Base-by-base conservation (phyloP, 1,284 basidiomycete genomes). In the Apiotrichum montevideense region DNA sequence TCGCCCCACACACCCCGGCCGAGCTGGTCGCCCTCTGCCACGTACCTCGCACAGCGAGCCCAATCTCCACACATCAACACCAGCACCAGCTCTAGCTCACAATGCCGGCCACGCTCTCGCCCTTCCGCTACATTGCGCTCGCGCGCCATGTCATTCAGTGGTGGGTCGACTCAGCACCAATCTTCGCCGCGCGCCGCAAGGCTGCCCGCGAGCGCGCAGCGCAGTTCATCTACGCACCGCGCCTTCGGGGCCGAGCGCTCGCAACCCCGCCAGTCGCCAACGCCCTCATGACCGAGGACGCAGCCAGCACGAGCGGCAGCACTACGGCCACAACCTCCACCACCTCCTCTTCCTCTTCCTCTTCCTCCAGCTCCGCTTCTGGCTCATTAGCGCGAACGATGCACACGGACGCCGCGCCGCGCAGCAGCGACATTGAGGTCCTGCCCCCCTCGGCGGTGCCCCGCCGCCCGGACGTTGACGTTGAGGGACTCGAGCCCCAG, bases 51-150 rank as follows among this genome's bases (percentile, higher is more conserved):
- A 39, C 37, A 39, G 21, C 21, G 21, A 21, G 21, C 21, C 21
- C 21, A 21, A 21, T 21, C 21, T 33, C 39, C 52, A 21, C 50
- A n/a, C 41, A 21, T 21, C 29, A 8, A 14, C 52, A 49, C 41
- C 33, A 34, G 33, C 41, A 32, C 46, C 43, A 4, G 8, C 34
- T 34, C 34, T 34, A 1, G 13, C 42, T 11, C 57, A 41, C 53
- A 32, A 67, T 68, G 64, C 65, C 67, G 33, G 66, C 68, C 2
- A 70, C 72, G n/a, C 64, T 72, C 35, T 69, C 70, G 3, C 74
- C 74, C 11, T 72, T 71, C 56, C 63, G 71, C 46, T 72, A 73
- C 53, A 56, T 72, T 41, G 70, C 70, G 51, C 37, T 74, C 33
- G 72, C 68, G 7, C 65, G 68, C 46, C 75, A 75, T 52, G 55